A percentile compares a stretch with the other conserved stretches of the same genome.
Conservation (phyloP, 129 eudicot species). For the Saussurea involucrata region DNA sequence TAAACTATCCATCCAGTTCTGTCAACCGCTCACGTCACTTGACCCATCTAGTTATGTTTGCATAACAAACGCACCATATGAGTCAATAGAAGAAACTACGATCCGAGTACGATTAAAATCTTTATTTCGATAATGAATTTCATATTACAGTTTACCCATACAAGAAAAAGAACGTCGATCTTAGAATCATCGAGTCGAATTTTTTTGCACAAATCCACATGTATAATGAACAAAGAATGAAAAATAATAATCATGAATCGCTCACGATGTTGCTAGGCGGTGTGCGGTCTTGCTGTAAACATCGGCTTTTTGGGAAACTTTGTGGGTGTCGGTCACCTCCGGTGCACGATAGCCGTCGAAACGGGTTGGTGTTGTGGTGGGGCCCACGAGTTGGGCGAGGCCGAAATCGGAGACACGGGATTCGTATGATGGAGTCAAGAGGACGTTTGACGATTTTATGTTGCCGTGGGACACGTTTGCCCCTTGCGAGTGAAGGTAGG, state of each 20-base stretch:
- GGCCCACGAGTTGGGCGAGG: slow-evolving; percentile 50
- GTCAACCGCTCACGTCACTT: no score
- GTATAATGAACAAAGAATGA: background rate
- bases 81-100: background rate
- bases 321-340: slow-evolving; percentile 52
- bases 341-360: slow-evolving; percentile 67
- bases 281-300: slow-evolving; percentile 33
- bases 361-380: slow-evolving; percentile 43
- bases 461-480: slow-evolving; percentile 54
- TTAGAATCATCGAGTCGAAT: background rate
- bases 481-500: slow-evolving; percentile 57
- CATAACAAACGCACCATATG: background rate
- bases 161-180: background rate
- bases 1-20: no score
- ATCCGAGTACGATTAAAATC: background rate
- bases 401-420: slow-evolving; percentile 71
- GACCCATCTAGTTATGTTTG: no score
- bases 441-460: slow-evolving; percentile 69
- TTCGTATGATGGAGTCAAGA: slow-evolving; percentile 54
- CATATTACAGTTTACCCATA: background rate
- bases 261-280: background rate
- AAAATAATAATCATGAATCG: background rate
- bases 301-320: slow-evolving; percentile 55
- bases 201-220: background rate
- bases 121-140: background rate